Base-by-base conservation (phyloP, 1,284 basidiomycete genomes). In the Microbotryum lychnidis-dioicae region DNA sequence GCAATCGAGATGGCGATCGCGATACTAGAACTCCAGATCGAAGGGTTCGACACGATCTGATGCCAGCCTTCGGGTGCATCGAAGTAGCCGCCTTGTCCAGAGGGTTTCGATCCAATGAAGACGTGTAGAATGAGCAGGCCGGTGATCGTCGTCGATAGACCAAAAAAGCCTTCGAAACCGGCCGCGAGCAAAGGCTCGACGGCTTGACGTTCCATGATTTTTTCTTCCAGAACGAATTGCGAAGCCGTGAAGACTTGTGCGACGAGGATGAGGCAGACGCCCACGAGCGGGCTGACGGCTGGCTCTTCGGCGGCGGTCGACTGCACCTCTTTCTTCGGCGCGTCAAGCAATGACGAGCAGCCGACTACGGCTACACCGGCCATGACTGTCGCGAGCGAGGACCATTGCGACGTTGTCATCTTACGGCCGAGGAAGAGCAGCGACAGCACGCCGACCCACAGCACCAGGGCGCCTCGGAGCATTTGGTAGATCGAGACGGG, bases 151-250 rank as follows among this genome's bases (percentile, higher is more conserved):
- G 89, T 89, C 63, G 87, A 69, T 21, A 86, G 78, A 62, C 96
- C 96, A 74, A 96, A 98, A 63, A 93, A 78, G 55, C 96, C 96
- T 77, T 99, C 96, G 67, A 84, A 89, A 31, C 92, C 91, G 56
- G 97, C 96, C 14, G 94, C 93, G 58, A 92, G 75, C 74, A 97
- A 81, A n/a, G 96, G 93, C 57, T 87, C 84, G 58, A 98, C 86
- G 50, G 84, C 81, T 79, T 96, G 94, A 57, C 82, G 82, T 50
- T 83, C 81, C 85, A 97, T 86, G 72, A 97, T 91, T 79, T 87
- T 90, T 77, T 91, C 89, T 80, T 97, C 94, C n/a, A 96, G 81
- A 53, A 97, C 91, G 60, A 93, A 93, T 73, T 94, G 91, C 14
- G 84, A 83, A 54, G 91, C 91, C 42, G 89, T 87, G 77, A 94